These are phyloP conservation scores for Fusarium sp. DNA, from an alignment of 2,329 filamentous ascomycete genomes.

Conservation along the genomic window DNA sequence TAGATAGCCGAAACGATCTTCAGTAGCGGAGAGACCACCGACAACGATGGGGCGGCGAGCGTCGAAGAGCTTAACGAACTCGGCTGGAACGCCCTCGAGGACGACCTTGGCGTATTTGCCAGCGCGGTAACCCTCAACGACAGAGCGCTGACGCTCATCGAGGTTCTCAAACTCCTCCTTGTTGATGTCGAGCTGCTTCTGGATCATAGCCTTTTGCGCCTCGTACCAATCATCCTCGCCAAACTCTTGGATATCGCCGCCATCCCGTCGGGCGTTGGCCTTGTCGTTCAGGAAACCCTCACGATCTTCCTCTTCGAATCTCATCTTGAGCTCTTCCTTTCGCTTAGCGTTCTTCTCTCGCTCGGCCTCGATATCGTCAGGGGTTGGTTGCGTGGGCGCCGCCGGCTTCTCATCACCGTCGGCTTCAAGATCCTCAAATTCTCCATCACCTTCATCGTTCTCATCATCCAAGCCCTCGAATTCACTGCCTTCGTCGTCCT, in stretches of 20 bases:
- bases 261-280: conserved; percentile 77
- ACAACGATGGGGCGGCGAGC: conserved; percentile 85
- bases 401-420: conserved; percentile 71
- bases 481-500: conserved; percentile 58
- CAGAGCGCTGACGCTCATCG: conserved; percentile 83
- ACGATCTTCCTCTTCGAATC: conserved; percentile 98
- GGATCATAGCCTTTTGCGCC: conserved; percentile 90
- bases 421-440: conserved; percentile 69
- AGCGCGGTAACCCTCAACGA: conserved; percentile 90
- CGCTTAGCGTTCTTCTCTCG: conserved; percentile 88
- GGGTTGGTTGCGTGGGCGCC: conserved; percentile 49
- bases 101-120: conserved; percentile 94
- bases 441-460: conserved; percentile 64
- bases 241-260: conserved; percentile 79
- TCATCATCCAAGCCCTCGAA: conserved; percentile 68
- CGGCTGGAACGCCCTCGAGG: conserved; percentile 87
- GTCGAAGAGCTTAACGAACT: conserved; percentile 87
- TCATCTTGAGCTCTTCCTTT: conserved; percentile 93
- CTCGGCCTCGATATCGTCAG: conserved; percentile 80
- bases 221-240: conserved; percentile 99
- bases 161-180: conserved; percentile 90
- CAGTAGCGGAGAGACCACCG: conserved; percentile 90
- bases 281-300: conserved; percentile 95
- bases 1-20: conserved; percentile 94
- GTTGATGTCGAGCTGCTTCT: conserved; percentile 98